These are phyloP conservation scores for Saccharomyces hybrid DNA, from an alignment of 1,139 yeast species.

Conservation along the genomic window DNA sequence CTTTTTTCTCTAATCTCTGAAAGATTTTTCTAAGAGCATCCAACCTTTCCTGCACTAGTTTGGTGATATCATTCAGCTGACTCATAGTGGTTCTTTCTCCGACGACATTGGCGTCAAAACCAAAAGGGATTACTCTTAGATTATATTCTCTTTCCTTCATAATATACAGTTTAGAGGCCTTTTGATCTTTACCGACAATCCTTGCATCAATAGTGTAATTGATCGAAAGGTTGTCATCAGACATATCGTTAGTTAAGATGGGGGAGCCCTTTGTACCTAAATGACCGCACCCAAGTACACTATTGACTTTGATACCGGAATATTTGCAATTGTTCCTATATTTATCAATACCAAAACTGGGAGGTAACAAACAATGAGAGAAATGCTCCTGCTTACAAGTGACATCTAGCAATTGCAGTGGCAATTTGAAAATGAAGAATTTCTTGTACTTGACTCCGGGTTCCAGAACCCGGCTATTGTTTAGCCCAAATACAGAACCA, in stretches of 20 bases:
- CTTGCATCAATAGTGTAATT: constrained; percentile 29
- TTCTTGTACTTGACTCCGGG: constrained; percentile 52
- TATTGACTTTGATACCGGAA: constrained; percentile 29
- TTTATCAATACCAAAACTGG: constrained; percentile 52
- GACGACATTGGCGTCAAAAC: constrained; percentile 22
- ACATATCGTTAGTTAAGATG: constrained; percentile 32
- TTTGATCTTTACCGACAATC: constrained; percentile 22
- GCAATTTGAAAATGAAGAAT: constrained; percentile 56
- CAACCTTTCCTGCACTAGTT: constrained; percentile 15
- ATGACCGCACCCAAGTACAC: constrained; percentile 37
- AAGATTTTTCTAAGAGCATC: constrained; percentile 17
- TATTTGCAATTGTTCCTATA: constrained; percentile 31
- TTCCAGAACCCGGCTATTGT: constrained; percentile 41
- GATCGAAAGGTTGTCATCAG: constrained; percentile 24
- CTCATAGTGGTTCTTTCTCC: constrained; percentile 17
- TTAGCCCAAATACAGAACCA: constrained; percentile 45
- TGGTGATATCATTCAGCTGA: constrained; percentile 14
- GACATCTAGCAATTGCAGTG: constrained; percentile 48
- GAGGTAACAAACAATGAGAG: constrained; percentile 54
- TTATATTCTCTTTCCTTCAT: constrained; percentile 28
- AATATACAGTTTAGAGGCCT: constrained; percentile 18
- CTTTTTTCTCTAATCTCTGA: constrained; percentile 13
- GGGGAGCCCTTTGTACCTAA: constrained; percentile 34
- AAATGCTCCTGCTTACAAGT: constrained; percentile 47
- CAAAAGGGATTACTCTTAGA: constrained; percentile 33